phyloP scores from a whole-genome alignment of 2,329 filamentous ascomycete species.

The Myriosclerotinia scirpicola region DNA sequence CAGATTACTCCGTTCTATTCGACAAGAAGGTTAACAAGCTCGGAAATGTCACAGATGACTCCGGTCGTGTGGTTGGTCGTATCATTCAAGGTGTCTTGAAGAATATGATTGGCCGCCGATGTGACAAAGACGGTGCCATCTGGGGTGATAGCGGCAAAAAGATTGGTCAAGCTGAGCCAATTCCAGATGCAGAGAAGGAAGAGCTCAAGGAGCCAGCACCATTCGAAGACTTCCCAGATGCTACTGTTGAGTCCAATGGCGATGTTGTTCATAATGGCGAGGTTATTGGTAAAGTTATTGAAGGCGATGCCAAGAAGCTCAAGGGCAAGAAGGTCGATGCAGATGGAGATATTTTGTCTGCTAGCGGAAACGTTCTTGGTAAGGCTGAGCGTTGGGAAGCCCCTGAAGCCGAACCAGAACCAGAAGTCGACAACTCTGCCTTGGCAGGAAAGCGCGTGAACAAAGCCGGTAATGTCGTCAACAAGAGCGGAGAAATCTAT shows the following conservation, averaged over 20 bases:
- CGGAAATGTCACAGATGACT: constrained; percentile 56
- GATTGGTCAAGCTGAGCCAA: constrained; percentile 65
- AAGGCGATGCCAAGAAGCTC: constrained; percentile 64
- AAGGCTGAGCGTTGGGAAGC: constrained; percentile 67
- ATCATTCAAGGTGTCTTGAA: constrained; percentile 63
- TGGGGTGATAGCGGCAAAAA: constrained; percentile 70
- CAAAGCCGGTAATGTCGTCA: constrained; percentile 65
- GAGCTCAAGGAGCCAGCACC: constrained; percentile 49
- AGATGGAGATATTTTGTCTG: constrained; percentile 68
- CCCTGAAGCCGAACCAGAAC: constrained; percentile 48
- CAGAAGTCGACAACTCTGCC: constrained; percentile 55
- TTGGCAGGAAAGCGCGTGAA: constrained; percentile 70
- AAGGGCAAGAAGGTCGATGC: constrained; percentile 66
- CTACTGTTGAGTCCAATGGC: constrained; percentile 54
- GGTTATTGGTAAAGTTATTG: constrained; percentile 58
- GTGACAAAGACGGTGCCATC: constrained; percentile 67
- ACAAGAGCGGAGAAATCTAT: constrained; percentile 54
- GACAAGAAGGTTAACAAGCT: constrained; percentile 58
- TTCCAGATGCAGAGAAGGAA: constrained; percentile 56
- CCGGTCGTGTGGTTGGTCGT: constrained; percentile 58
- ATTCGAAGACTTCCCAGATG: constrained; percentile 59
- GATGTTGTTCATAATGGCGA: constrained; percentile 53
- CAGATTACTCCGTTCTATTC: constrained; percentile 52
- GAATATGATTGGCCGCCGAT: constrained; percentile 61
- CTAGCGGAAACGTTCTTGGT: constrained; percentile 65